Percentiles rank a stretch among this genome's conserved stretches.
phyloP scores from a whole-genome alignment of 768 basidiomycete species.

The Pulveroboletus sp. region DNA sequence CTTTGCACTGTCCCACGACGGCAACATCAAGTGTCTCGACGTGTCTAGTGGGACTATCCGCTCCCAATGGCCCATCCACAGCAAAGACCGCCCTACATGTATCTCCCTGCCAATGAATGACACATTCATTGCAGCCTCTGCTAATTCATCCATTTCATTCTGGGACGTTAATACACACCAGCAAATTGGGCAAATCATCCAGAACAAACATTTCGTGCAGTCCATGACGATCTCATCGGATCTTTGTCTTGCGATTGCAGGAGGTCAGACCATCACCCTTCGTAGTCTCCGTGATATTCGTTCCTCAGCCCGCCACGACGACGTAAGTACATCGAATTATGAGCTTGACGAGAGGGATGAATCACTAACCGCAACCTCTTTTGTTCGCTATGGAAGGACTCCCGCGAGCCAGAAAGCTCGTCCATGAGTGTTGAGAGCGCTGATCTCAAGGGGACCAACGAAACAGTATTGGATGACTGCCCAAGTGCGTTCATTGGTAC shows the following conservation, averaged over 20 bases:
- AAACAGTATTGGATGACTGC: too few relatives aligned
- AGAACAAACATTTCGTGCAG: neutral
- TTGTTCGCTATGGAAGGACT: too few relatives aligned
- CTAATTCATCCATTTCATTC: neutral
- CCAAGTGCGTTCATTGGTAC: too few relatives aligned
- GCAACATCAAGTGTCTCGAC: neutral
- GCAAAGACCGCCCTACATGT: neutral
- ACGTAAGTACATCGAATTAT: too few relatives aligned
- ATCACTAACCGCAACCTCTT: too few relatives aligned
- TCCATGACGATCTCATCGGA: neutral
- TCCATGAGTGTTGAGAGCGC: too few relatives aligned
- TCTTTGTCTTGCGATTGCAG: neutral
- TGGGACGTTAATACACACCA: conserved; percentile 1
- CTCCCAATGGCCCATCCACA: neutral
- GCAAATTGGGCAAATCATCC: neutral
- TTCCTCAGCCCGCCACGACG: too few relatives aligned
- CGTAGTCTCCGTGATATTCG: too few relatives aligned
- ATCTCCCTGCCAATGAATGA: neutral
- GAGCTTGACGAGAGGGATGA: too few relatives aligned
- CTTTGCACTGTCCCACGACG: neutral
- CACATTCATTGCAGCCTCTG: neutral
- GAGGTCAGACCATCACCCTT: neutral
- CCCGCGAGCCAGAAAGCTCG: too few relatives aligned
- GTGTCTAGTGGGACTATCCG: neutral
- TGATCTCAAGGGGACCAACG: too few relatives aligned